Conservation (phyloP, 805 yeast species). For the Brettanomyces anomalus region DNA sequence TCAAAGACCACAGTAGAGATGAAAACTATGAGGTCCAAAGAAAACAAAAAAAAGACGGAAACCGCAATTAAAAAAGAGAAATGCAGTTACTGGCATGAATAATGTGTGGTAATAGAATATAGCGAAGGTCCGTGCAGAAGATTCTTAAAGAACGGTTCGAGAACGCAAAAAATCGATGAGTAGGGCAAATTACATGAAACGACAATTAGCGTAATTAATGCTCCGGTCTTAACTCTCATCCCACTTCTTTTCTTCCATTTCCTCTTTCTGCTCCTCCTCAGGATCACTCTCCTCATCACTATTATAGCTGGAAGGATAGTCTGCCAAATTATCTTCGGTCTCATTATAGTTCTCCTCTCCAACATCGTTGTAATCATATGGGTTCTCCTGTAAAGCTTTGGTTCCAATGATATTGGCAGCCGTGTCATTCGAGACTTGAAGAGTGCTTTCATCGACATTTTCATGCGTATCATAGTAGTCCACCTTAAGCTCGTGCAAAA, state of each 20-base stretch:
- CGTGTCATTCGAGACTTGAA: conserved; percentile 13
- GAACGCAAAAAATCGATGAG: no score
- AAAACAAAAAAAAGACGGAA: background rate
- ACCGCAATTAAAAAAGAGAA: no score
- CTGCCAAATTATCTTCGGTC: conserved; percentile 21
- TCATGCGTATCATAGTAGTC: conserved; percentile 58
- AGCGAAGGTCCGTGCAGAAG: no score
- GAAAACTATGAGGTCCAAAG: background rate
- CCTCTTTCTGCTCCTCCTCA: conserved; percentile 2
- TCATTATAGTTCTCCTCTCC: conserved; percentile 21
- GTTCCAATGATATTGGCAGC: conserved; percentile 28
- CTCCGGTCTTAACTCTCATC: no score
- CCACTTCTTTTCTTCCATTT: no score
- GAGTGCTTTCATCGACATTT: conserved; percentile 22
- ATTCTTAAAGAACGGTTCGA: no score
- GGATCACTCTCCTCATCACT: conserved; percentile 21
- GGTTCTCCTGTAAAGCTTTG: conserved; percentile 25
- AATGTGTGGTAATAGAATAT: no score
- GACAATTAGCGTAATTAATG: no score
- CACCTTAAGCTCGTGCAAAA: conserved; percentile 80
- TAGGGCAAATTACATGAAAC: no score
- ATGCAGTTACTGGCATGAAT: no score
- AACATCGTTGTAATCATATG: conserved; percentile 27
- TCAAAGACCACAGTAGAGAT: background rate
- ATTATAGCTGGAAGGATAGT: conserved; percentile 25